phyloP scores from a whole-genome alignment of 106 monocot species.

The Allium sativum region DNA sequence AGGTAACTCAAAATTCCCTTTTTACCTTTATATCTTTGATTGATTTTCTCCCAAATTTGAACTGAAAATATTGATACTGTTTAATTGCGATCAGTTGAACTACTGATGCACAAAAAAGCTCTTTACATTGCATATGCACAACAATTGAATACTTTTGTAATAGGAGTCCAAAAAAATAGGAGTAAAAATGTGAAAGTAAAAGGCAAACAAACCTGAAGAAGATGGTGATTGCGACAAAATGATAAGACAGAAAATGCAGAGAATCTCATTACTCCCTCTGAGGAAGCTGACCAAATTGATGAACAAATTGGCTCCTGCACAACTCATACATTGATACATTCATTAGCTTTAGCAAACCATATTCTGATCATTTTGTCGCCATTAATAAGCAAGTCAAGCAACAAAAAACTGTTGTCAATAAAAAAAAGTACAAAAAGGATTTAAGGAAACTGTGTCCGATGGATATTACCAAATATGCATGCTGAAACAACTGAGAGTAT shows the following conservation, averaged over 20 bases:
- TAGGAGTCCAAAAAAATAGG: neutral
- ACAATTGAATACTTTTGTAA: neutral
- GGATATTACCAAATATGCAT: conserved; percentile 73
- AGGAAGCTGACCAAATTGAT: conserved; percentile 85
- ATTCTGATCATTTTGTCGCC: neutral
- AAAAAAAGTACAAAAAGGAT: neutral
- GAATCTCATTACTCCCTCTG: conserved; percentile 64
- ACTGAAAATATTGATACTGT: too few species aligned
- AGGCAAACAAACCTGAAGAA: conserved; percentile 65
- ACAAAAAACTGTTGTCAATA: too few species aligned
- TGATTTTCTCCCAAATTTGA: too few species aligned
- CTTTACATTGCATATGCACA: neutral
- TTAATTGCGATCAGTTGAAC: too few species aligned
- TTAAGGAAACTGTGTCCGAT: neutral
- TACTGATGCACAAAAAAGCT: neutral
- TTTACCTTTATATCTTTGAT: too few species aligned
- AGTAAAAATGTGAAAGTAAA: neutral
- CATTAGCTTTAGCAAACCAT: neutral
- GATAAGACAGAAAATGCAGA: conserved; percentile 88
- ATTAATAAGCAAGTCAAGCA: too few species aligned
- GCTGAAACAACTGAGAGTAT: conserved; percentile 72
- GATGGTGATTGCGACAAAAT: conserved; percentile 85
- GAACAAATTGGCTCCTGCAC: conserved; percentile 75
- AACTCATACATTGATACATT: neutral
- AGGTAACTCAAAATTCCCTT: too few species aligned